phyloP scores from a whole-genome alignment of 1,284 basidiomycete species.

The Trichosporon ovoides region DNA sequence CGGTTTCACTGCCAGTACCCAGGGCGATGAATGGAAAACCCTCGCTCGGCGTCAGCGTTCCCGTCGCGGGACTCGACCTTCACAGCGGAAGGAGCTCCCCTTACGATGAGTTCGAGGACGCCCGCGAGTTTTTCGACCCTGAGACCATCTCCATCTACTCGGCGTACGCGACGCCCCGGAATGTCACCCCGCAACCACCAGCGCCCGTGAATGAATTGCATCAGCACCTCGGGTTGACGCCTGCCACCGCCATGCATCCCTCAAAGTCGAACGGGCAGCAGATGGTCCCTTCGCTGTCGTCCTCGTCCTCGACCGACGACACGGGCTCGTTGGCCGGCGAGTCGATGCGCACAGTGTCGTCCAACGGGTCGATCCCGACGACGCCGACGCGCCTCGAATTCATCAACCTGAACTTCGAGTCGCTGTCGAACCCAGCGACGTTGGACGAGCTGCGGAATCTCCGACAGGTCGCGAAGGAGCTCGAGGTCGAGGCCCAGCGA shows the following conservation, averaged over 20 bases:
- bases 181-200: neutral
- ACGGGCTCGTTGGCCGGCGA: constrained; percentile 14
- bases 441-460: constrained; percentile 27
- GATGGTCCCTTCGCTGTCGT: neutral
- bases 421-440: constrained; percentile 24
- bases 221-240: neutral
- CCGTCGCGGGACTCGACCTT: neutral
- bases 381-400: constrained; percentile 22
- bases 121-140: neutral
- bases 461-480: constrained; percentile 23
- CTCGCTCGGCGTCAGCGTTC: neutral
- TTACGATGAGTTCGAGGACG: constrained; percentile 1
- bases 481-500: constrained; percentile 25
- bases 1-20: neutral
- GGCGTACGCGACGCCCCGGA: neutral
- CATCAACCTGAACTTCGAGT: constrained; percentile 23
- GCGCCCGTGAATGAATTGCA: neutral
- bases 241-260: neutral
- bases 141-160: neutral
- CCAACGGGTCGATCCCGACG: constrained; percentile 1
- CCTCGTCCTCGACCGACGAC: constrained; percentile 3
- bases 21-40: neutral
- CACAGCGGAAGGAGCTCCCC: neutral
- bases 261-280: neutral
- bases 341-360: constrained; percentile 8